These are phyloP conservation scores for Neonectria punicea DNA, from an alignment of 2,329 filamentous ascomycete genomes.

Conservation along the genomic window DNA sequence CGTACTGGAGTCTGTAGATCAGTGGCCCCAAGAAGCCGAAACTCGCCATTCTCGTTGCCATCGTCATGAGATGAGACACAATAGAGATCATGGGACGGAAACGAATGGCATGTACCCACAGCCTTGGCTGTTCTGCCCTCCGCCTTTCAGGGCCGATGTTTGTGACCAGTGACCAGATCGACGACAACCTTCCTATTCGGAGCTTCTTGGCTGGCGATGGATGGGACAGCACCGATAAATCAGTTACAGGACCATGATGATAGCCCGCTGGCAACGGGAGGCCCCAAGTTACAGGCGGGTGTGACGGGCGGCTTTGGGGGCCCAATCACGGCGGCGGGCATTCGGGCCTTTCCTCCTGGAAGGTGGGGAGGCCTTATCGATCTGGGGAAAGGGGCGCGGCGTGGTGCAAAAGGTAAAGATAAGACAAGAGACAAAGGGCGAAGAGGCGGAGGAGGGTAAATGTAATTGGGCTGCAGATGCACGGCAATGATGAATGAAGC, in stretches of 20 bases:
- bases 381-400: constrained; percentile 33
- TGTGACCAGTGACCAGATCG: neutral
- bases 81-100: neutral
- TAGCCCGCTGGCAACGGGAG: neutral
- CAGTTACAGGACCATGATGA: neutral
- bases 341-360: constrained; percentile 38
- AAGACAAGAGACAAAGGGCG: too few species aligned
- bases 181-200: constrained; percentile 9
- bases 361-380: constrained; percentile 33
- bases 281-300: neutral
- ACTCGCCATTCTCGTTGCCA: neutral
- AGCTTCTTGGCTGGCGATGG: neutral
- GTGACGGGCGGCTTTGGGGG: constrained; percentile 3
- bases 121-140: neutral
- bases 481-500: neutral
- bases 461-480: neutral
- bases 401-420: too few species aligned
- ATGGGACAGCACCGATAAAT: neutral
- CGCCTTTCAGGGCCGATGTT: neutral
- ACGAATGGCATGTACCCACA: neutral
- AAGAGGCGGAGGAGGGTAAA: neutral
- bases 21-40: neutral
- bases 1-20: neutral
- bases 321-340: constrained; percentile 36
- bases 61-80: neutral